Conservation (phyloP, 148 eudicot species). For the Diospyros kaki region DNA sequence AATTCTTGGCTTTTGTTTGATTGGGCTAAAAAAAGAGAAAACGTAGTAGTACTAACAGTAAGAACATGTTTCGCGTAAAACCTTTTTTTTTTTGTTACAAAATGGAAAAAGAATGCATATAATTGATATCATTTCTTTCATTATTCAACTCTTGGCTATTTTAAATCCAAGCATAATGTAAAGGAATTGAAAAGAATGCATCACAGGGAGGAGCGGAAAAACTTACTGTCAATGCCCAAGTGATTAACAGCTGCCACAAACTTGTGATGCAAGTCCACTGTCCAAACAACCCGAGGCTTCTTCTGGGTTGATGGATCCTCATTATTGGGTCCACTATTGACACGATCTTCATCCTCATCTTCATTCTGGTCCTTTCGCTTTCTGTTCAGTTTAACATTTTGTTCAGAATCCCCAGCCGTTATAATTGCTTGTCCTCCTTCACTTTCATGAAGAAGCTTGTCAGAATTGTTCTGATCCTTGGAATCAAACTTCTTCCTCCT, state of each 20-base stretch:
- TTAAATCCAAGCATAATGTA: not conserved
- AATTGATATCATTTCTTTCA: not conserved
- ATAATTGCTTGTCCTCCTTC: slow-evolving; percentile 28
- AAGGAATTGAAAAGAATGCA: not conserved
- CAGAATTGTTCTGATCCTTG: slow-evolving; percentile 29
- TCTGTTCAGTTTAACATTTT: slow-evolving; percentile 31
- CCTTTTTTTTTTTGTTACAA: not conserved
- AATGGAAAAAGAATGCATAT: not conserved
- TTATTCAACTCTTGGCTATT: not conserved
- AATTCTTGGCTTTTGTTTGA: not conserved
- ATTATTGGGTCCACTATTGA: slow-evolving; percentile 40
- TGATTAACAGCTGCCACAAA: slow-evolving; percentile 73
- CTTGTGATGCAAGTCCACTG: slow-evolving; percentile 65
- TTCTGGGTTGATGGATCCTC: slow-evolving; percentile 54
- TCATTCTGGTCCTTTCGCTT: slow-evolving; percentile 55
- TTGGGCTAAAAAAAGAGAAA: not conserved
- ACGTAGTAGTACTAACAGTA: not conserved
- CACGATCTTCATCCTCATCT: slow-evolving; percentile 39
- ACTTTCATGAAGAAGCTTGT: slow-evolving; percentile 26
- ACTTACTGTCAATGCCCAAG: slow-evolving; percentile 63
- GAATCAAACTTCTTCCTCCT: slow-evolving; percentile 43
- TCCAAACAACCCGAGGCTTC: slow-evolving; percentile 77
- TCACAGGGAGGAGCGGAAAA: not conserved
- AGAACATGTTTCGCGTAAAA: not conserved
- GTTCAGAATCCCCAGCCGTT: slow-evolving; percentile 36